Evolutionary conservation across 2,329 filamentous ascomycete genomes (phyloP), one percentile per base, ranked within the genome.

Genomic region (Trichoderma guizhouense): DNA sequence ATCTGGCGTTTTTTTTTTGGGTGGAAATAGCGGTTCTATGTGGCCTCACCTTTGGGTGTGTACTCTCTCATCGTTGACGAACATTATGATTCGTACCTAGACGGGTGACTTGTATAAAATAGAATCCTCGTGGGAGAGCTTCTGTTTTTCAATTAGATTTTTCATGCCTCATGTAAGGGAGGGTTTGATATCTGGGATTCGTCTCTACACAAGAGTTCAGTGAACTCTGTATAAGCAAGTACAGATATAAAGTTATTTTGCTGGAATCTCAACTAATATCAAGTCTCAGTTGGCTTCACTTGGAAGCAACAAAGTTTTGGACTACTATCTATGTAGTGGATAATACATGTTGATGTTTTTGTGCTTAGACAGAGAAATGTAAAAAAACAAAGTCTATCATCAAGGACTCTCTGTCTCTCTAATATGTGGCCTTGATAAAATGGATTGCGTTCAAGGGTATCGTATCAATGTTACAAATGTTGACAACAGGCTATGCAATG

Each of bases 391-490:
- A 11, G 68, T 66, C 34, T n/a, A 69, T 34, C 34, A n/a, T 36
- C 51, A 66, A 60, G 24, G 58, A 60, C 26, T 26, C 28, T 47
- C 32, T 51, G 34, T 51, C 43, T 68, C 57, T 71, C 34, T 72
- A 61, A 21, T 64, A 7, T 61, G 14, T 61, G 14, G 55, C 67
- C 34, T 43, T 61, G 65, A 47, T 60, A 26, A 36, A 58, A 58
- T 66, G 32, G 61, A 64, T 53, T 32, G 71, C 67, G 30, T 68
- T 57, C 43, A 71, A 61, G 73, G 73, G 73, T 74, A 74, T 74
- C 72, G 69, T 72, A 68, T 63, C 53, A 65, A 72, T 70, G 69
- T 47, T 69, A 65, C 32, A 69, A 72, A 72, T 65, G 36, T 60
- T 21, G 71, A 69, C 60, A 69, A 69, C 66, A 69, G 60, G 65